Percentiles rank a stretch among this genome's conserved stretches.
Evolutionary conservation across 192 early-diverging fungal species (phyloP).

Genomic region (Podila verticillata): DNA sequence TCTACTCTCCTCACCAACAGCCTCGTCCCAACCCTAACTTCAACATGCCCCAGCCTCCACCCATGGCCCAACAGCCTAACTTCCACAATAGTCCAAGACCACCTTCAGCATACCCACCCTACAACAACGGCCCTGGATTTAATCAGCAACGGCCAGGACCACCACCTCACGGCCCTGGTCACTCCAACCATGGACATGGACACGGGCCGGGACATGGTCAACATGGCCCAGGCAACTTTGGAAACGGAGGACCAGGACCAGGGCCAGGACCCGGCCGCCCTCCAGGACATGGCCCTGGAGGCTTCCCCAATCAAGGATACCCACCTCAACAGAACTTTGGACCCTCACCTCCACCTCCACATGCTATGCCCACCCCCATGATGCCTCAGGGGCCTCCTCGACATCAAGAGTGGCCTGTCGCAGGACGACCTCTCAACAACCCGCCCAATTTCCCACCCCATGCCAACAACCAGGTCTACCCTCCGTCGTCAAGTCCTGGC

Average conservation of each 20-base stretch:
- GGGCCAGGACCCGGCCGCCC: background rate
- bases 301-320: slow-evolving; percentile 9
- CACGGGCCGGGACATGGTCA: slow-evolving; percentile 10
- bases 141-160: slow-evolving; percentile 5
- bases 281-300: slow-evolving; percentile 19
- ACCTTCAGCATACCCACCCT: slow-evolving; percentile 7
- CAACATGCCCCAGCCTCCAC: slow-evolving; percentile 10
- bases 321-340: slow-evolving; percentile 21
- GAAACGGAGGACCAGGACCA: slow-evolving; percentile 11
- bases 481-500: background rate
- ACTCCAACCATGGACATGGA: background rate
- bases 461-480: background rate
- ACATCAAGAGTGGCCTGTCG: slow-evolving; percentile 42
- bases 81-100: slow-evolving; percentile 10
- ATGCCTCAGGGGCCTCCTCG: slow-evolving; percentile 14
- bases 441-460: slow-evolving; percentile 8
- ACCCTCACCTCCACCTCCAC: slow-evolving; percentile 10
- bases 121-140: slow-evolving; percentile 26
- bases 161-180: background rate
- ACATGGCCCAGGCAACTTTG: background rate
- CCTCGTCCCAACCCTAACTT: slow-evolving; percentile 1
- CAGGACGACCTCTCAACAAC: slow-evolving; percentile 17
- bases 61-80: slow-evolving; percentile 20
- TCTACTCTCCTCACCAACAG: background rate
- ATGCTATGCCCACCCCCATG: slow-evolving; percentile 20